Evolutionary conservation across 2,329 filamentous ascomycete species (phyloP), one percentile per base, ranked within the genome.

Genomic region (Apiospora malaysiana): DNA sequence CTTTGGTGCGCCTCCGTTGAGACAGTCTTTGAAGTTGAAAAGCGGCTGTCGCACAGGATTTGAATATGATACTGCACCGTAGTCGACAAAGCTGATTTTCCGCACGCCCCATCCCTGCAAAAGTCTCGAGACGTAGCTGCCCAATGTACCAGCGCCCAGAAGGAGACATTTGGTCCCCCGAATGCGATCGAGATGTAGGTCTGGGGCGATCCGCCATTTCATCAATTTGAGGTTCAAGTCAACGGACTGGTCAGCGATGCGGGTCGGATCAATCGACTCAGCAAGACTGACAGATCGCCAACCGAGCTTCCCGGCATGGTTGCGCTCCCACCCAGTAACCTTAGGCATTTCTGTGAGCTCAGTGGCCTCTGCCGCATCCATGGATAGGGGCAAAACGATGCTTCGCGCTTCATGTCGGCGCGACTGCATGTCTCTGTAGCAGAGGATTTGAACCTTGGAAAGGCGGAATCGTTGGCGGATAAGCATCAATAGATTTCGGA

Each of bases 171-270:
- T 97, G 4, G 94, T 95, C 71, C 92, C 89, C 78, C 97, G 98
- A 79, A 98, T 95, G 42, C 89, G 89, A 42, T 98, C 94, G 12
- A 99, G 88, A 79, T 98, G 89, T 51, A 99, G 88, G 68, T 91
- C 91, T 0, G 96, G 96, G 9, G 94, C 94, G 77, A 99, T 94
- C 49, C 96, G 91, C 96, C 96, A 99, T 83, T 98, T 99, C 91
- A 99, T 99, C 71, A 99, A 87, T 82, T 98, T 98, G 72, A 98
- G 86, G 78, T 99, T 99, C 71, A 99, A 87, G 78, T 99, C 96
- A 12, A 98, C 95, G 0, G 95, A 94, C 79, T 97, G 94, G 79
- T 98, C 95, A 27, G 96, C 96, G 23, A 98, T 85, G 77, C 91
- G 91, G 45, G 88, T 85, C 8, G 96, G 95, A 78, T 99, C 95